Evolutionary conservation across 345 rosid species (phyloP).

Genomic region (Dipteronia dyeriana): DNA sequence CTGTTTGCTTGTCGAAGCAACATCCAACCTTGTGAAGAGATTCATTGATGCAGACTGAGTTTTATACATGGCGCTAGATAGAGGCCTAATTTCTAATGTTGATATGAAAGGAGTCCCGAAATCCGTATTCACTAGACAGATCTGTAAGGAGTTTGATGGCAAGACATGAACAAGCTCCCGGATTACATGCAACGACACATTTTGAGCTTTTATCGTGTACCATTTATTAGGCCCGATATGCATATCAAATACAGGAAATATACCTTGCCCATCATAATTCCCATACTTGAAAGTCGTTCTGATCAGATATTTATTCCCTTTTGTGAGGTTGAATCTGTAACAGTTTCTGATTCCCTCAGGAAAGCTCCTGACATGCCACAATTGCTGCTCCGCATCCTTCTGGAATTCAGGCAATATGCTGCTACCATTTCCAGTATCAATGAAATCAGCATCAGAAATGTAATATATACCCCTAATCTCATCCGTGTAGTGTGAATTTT

Average conservation of each 20-base stretch:
- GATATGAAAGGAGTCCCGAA: conserved; percentile 24
- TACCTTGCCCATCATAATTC: conserved; percentile 15
- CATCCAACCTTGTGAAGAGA: not conserved
- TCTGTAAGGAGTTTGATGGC: not conserved
- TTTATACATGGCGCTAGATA: not conserved
- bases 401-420: conserved; percentile 3
- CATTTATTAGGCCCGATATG: conserved; percentile 19
- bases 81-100: conserved; percentile 17
- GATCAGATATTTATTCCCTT: conserved; percentile 14
- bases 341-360: conserved; percentile 27
- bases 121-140: conserved; percentile 25
- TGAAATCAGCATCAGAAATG: conserved; percentile 18
- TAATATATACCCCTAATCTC: conserved; percentile 7
- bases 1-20: conserved; percentile 2
- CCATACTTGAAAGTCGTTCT: conserved; percentile 17
- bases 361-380: conserved; percentile 14
- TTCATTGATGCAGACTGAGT: conserved; percentile 10
- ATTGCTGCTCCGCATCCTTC: not conserved
- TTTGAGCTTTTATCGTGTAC: not conserved
- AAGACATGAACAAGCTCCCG: not conserved
- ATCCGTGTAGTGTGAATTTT: not conserved
- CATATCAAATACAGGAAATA: conserved; percentile 16
- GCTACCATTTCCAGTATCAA: not conserved
- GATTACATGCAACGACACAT: not conserved
- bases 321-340: not conserved